These are phyloP conservation scores for Seiridium cupressi DNA, from an alignment of 2,329 filamentous ascomycete genomes.

Conservation along the genomic window DNA sequence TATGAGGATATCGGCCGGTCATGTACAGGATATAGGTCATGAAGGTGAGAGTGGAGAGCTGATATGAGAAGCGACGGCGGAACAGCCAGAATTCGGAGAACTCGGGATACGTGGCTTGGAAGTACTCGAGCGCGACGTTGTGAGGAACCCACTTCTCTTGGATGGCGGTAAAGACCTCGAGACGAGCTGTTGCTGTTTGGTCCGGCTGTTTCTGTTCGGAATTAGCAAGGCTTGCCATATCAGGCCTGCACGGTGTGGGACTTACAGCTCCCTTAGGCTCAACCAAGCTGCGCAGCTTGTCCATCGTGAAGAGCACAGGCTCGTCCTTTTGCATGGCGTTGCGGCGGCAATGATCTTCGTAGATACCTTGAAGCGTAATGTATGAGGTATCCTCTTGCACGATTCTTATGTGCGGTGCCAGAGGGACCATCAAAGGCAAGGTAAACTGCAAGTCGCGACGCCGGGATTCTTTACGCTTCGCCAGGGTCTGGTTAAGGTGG, in stretches of 20 bases:
- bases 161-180: constrained; percentile 93
- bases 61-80: constrained; percentile 94
- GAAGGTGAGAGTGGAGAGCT: constrained; percentile 91
- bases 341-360: constrained; percentile 91
- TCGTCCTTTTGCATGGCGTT: constrained; percentile 91
- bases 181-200: constrained; percentile 67
- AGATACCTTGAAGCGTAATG: constrained; percentile 90
- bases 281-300: constrained; percentile 78
- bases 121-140: constrained; percentile 81
- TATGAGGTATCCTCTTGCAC: constrained; percentile 95
- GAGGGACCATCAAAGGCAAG: constrained; percentile 89
- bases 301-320: constrained; percentile 90
- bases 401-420: constrained; percentile 91
- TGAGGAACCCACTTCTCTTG: constrained; percentile 90
- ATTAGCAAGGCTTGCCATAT: neutral
- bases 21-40: constrained; percentile 99
- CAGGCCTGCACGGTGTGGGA: constrained; percentile 11
- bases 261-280: constrained; percentile 64
- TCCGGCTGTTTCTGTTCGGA: constrained; percentile 61
- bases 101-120: constrained; percentile 81
- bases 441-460: constrained; percentile 95
- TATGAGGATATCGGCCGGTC: constrained; percentile 92
- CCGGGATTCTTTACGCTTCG: constrained; percentile 91
- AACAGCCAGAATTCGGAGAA: constrained; percentile 98
- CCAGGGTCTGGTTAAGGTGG: constrained; percentile 90